These are phyloP conservation scores for Tricholoma terreum DNA, from an alignment of 768 basidiomycete species.

Conservation along the genomic window DNA sequence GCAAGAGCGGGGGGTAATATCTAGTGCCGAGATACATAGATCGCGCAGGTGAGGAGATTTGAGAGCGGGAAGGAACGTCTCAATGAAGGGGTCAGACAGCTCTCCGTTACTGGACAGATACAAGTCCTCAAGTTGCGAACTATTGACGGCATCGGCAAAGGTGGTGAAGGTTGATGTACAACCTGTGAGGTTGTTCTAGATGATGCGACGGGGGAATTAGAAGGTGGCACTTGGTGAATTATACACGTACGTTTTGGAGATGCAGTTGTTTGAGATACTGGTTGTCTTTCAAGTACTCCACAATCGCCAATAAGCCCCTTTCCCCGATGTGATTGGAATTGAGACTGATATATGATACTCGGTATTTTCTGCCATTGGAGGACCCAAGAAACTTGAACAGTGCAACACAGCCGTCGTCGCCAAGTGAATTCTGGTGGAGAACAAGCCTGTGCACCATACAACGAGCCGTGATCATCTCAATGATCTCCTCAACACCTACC, in stretches of 20 bases:
- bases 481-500: slow-evolving; percentile 50
- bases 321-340: slow-evolving; percentile 57
- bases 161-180: slow-evolving; percentile 33
- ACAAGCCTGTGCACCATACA: slow-evolving; percentile 49
- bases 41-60: slow-evolving; percentile 47
- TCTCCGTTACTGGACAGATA: slow-evolving; percentile 47
- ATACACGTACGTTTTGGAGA: slow-evolving; percentile 48
- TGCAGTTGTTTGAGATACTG: slow-evolving; percentile 44
- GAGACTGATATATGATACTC: slow-evolving; percentile 53
- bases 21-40: slow-evolving; percentile 52
- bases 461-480: slow-evolving; percentile 43
- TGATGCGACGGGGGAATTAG: neutral
- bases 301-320: slow-evolving; percentile 50
- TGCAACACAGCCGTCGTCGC: slow-evolving; percentile 52
- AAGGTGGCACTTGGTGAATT: neutral
- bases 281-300: slow-evolving; percentile 49
- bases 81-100: slow-evolving; percentile 51
- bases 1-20: slow-evolving; percentile 40
- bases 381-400: slow-evolving; percentile 57
- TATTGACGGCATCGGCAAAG: slow-evolving; percentile 51
- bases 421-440: slow-evolving; percentile 53
- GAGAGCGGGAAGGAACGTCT: slow-evolving; percentile 48
- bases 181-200: slow-evolving; percentile 24
- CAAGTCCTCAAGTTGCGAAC: slow-evolving; percentile 48
- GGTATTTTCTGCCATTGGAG: slow-evolving; percentile 39